Conservation (phyloP, 805 yeast genomes). For the Lipomyces mesembrius region DNA sequence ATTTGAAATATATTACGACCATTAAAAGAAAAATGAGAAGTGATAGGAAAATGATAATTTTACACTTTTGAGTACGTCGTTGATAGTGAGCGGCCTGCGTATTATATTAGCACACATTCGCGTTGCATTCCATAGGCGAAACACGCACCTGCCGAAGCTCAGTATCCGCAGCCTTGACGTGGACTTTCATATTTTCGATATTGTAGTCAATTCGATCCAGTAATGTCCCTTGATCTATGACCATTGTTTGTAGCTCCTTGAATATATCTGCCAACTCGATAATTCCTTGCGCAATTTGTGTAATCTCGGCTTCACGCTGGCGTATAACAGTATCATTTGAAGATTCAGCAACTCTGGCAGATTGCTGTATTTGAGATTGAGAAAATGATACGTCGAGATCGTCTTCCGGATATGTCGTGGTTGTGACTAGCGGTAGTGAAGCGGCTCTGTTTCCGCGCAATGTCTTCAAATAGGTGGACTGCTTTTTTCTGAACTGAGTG, state of each 20-base stretch:
- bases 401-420: slow-evolving; percentile 38
- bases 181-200: slow-evolving; percentile 74
- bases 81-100: slow-evolving; percentile 79
- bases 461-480: slow-evolving; percentile 84
- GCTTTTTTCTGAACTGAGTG: slow-evolving; percentile 80
- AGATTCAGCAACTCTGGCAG: slow-evolving; percentile 28
- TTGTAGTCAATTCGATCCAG: slow-evolving; percentile 94
- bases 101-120: slow-evolving; percentile 2
- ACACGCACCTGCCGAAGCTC: slow-evolving; percentile 55
- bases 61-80: slow-evolving; percentile 87
- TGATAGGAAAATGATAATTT: slow-evolving; percentile 72
- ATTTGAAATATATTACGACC: slow-evolving; percentile 67
- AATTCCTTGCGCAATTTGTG: slow-evolving; percentile 90
- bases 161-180: slow-evolving; percentile 74
- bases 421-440: slow-evolving; percentile 39
- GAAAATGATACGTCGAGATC: slow-evolving; percentile 39
- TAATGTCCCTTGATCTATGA: slow-evolving; percentile 93
- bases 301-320: slow-evolving; percentile 87
- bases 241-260: slow-evolving; percentile 87
- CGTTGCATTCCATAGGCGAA: neutral
- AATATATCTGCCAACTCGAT: slow-evolving; percentile 91
- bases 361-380: slow-evolving; percentile 43
- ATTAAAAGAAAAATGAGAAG: slow-evolving; percentile 73
- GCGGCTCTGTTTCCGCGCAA: slow-evolving; percentile 64
- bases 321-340: slow-evolving; percentile 54